These are phyloP conservation scores for Canavalia ensiformis DNA, from an alignment of 306 rosid genomes.

Conservation along the genomic window DNA sequence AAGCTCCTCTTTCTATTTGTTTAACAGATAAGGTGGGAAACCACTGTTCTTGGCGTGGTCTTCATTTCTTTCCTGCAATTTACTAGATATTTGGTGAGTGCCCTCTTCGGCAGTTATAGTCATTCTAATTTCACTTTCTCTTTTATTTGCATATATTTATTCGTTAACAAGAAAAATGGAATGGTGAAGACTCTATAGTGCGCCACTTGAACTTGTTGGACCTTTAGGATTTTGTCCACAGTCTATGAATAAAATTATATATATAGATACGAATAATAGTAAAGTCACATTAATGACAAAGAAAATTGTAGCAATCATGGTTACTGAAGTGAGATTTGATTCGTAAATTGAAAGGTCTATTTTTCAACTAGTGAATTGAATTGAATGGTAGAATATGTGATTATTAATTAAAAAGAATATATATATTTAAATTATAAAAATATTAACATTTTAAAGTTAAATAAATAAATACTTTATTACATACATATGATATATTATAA, in stretches of 20 bases:
- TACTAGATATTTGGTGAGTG: constrained; percentile 64
- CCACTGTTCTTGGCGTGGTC: constrained; percentile 67
- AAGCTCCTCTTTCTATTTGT: not conserved
- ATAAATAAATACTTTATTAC: too few relatives aligned
- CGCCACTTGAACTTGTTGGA: constrained; percentile 43
- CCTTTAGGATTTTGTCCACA: not conserved
- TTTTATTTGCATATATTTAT: constrained; percentile 13
- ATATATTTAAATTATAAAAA: too few relatives aligned
- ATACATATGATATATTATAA: too few relatives aligned
- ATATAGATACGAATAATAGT: not conserved
- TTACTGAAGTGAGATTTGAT: too few relatives aligned
- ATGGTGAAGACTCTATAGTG: constrained; percentile 28
- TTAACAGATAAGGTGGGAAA: constrained; percentile 80
- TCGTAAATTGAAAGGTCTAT: too few relatives aligned
- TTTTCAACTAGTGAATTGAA: too few relatives aligned
- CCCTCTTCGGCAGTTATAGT: constrained; percentile 27
- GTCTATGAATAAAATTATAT: not conserved
- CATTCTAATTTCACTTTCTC: constrained; percentile 35
- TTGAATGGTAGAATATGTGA: too few relatives aligned
- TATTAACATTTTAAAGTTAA: too few relatives aligned
- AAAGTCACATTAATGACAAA: not conserved
- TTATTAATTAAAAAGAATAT: too few relatives aligned
- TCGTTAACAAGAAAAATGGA: not conserved
- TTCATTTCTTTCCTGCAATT: constrained; percentile 64
- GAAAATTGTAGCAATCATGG: not conserved